Evolutionary conservation across 2,329 filamentous ascomycete genomes (phyloP).

Genomic region (Nectriaceae sp.): DNA sequence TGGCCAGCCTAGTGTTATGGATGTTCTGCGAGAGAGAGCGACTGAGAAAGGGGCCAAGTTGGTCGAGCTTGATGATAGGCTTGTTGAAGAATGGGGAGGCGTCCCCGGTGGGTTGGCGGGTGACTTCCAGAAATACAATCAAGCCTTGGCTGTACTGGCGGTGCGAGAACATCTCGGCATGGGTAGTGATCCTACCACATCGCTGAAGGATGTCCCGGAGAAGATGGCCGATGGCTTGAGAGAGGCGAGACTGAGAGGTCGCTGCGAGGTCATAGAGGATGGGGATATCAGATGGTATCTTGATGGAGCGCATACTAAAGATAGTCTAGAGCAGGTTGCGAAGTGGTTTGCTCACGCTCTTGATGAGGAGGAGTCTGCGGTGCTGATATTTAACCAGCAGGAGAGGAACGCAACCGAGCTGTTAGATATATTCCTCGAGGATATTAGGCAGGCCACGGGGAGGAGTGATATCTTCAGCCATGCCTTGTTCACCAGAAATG

Average conservation of each 20-base stretch:
- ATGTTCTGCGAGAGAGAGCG: slow-evolving; percentile 62
- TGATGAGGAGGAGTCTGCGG: slow-evolving; percentile 33
- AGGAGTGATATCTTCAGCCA: slow-evolving; percentile 60
- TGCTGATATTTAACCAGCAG: slow-evolving; percentile 92
- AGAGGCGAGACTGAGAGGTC: slow-evolving; percentile 68
- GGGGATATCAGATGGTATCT: slow-evolving; percentile 71
- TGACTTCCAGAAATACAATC: slow-evolving; percentile 60
- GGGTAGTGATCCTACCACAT: slow-evolving; percentile 17
- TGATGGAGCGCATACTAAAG: slow-evolving; percentile 85
- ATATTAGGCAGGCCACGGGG: slow-evolving; percentile 45
- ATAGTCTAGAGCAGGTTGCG: slow-evolving; percentile 76
- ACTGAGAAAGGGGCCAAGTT: slow-evolving; percentile 53
- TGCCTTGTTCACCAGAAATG: slow-evolving; percentile 82
- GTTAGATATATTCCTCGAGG: slow-evolving; percentile 62
- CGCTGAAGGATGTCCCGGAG: slow-evolving; percentile 26
- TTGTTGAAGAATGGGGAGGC: slow-evolving; percentile 44
- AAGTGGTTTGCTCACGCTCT: slow-evolving; percentile 70
- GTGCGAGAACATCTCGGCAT: slow-evolving; percentile 58
- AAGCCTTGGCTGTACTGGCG: slow-evolving; percentile 56
- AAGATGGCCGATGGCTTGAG: slow-evolving; percentile 66
- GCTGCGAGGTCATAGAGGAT: slow-evolving; percentile 68
- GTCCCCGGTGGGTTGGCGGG: slow-evolving; percentile 46
- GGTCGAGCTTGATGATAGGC: slow-evolving; percentile 42
- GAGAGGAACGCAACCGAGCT: slow-evolving; percentile 73
- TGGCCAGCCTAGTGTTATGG: slow-evolving; percentile 38